Percentiles rank a stretch among this genome's conserved stretches.
Conservation (phyloP, 371 early-diverging fungal genomes). For the Apophysomyces sp. region DNA sequence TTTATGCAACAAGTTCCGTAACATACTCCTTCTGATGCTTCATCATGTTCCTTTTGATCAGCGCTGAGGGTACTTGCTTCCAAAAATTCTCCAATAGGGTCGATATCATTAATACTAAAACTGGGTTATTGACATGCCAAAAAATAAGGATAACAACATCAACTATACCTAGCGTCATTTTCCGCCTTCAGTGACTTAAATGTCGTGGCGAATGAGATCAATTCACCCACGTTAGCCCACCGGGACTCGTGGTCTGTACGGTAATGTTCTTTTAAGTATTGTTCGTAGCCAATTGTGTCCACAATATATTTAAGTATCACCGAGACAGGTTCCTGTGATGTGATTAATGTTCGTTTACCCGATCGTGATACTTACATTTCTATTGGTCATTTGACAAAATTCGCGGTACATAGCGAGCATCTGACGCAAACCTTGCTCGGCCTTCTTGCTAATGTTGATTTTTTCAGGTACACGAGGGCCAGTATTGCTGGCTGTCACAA, state of each 20-base stretch:
- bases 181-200: conserved; percentile 4
- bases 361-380: not conserved
- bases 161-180: not conserved
- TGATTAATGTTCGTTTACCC: not conserved
- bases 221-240: conserved; percentile 37
- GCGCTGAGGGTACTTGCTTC: conserved; percentile 28
- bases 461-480: not conserved
- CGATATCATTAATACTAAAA: not conserved
- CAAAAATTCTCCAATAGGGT: conserved; percentile 27
- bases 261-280: conserved; percentile 19
- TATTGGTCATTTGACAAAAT: not conserved
- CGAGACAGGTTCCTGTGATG: conserved; percentile 10
- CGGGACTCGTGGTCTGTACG: conserved; percentile 22
- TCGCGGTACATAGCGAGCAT: not conserved
- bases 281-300: conserved; percentile 17
- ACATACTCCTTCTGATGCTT: conserved; percentile 24
- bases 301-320: conserved; percentile 23
- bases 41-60: conserved; percentile 29
- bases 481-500: conserved; percentile 1
- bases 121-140: not conserved
- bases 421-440: not conserved
- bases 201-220: conserved; percentile 23
- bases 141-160: not conserved
- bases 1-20: too few species aligned
- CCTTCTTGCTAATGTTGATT: not conserved